Evolutionary conservation across 768 basidiomycete species (phyloP).

Genomic region (Agaricus sinodeliciosus): DNA sequence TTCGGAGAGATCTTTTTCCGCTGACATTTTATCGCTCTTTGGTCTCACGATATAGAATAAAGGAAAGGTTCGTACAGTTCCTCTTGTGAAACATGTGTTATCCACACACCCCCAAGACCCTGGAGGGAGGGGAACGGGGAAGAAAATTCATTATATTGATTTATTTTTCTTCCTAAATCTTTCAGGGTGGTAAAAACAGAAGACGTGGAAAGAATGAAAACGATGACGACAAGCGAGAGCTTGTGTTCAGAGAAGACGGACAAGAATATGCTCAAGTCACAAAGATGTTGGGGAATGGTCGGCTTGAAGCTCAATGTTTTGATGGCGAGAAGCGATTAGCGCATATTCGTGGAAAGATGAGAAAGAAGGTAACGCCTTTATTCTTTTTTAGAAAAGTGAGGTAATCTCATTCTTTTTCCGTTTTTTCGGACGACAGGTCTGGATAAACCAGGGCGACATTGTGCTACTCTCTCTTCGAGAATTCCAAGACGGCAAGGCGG

Average conservation of each 20-base stretch:
- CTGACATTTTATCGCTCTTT: background rate
- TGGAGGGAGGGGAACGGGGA: too few species aligned
- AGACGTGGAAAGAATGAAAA: constrained; percentile 99
- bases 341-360: constrained; percentile 98
- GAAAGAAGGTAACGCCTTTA: constrained; percentile 79
- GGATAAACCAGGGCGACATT: constrained; percentile 99
- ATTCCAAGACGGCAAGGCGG: constrained; percentile 99
- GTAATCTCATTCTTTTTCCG: constrained; percentile 3
- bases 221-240: constrained; percentile 96
- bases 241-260: constrained; percentile 97
- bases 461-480: constrained; percentile 92
- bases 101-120: too few species aligned
- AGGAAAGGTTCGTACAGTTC: constrained; percentile 7
- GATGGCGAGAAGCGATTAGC: constrained; percentile 97
- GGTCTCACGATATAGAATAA: constrained; percentile 1
- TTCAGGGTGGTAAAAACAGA: constrained; percentile 96
- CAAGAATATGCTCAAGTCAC: constrained; percentile 98
- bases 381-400: background rate
- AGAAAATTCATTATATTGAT: too few species aligned
- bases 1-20: background rate
- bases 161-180: too few species aligned
- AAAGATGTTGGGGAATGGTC: constrained; percentile 98
- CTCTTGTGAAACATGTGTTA: background rate
- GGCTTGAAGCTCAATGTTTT: constrained; percentile 93
- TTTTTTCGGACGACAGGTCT: constrained; percentile 53